Evolutionary conservation across 1,139 yeast genomes (phyloP).

Genomic region (Hyphopichia pseudoburtonii): DNA sequence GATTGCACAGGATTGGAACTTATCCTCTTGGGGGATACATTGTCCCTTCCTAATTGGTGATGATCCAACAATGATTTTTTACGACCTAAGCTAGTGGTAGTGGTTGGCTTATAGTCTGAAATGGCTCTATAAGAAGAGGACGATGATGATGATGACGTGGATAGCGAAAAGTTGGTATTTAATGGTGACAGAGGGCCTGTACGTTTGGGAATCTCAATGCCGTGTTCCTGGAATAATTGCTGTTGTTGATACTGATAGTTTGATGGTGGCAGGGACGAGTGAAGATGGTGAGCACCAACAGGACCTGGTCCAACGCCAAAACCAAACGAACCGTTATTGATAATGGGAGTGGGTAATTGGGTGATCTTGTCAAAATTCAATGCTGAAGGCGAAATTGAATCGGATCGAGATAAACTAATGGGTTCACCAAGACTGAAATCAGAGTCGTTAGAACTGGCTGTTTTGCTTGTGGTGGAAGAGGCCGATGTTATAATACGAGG

Average conservation of each 20-base stretch:
- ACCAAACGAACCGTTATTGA: conserved; percentile 40
- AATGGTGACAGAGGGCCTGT: not conserved
- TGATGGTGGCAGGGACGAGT: conserved; percentile 8
- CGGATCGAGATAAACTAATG: not conserved
- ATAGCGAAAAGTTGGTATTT: too few relatives aligned
- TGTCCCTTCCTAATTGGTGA: conserved; percentile 8
- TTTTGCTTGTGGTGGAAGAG: too few relatives aligned
- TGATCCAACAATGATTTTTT: conserved; percentile 18
- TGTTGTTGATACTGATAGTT: conserved; percentile 13
- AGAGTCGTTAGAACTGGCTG: too few relatives aligned
- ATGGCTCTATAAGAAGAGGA: conserved; percentile 19
- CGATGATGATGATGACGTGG: not conserved
- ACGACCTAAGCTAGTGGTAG: conserved; percentile 16
- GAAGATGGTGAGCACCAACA: not conserved
- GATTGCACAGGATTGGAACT: conserved; percentile 22
- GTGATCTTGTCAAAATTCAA: conserved; percentile 54
- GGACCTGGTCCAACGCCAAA: conserved; percentile 2
- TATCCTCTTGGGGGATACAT: conserved; percentile 14
- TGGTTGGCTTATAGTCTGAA: conserved; percentile 36
- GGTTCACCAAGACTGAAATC: conserved; percentile 5
- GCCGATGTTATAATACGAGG: too few relatives aligned
- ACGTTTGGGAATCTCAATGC: conserved; percentile 3
- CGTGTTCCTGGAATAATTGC: too few relatives aligned
- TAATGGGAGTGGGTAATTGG: conserved; percentile 58
- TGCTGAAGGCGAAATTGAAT: conserved; percentile 21